These are phyloP conservation scores for Eragrostis nindensis DNA, from an alignment of 176 grass and related monocot species.

Conservation along the genomic window DNA sequence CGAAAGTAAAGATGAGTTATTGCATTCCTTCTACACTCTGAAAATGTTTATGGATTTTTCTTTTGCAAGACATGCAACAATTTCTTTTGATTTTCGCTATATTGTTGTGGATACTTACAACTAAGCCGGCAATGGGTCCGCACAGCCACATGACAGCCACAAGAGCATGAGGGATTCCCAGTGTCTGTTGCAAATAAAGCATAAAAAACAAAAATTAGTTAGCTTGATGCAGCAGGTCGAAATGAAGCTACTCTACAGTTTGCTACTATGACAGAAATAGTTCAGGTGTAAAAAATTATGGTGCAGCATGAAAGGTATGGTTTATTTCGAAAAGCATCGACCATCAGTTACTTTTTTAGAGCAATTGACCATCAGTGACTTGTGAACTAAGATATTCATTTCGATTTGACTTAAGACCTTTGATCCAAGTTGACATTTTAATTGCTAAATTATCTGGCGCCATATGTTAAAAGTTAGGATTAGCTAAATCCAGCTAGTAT, in stretches of 20 bases:
- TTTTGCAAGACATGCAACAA: neutral
- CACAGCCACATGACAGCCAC: constrained; percentile 86
- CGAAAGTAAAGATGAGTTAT: too few relatives aligned
- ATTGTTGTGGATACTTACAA: constrained; percentile 55
- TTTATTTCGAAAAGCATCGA: neutral
- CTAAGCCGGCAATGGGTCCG: constrained; percentile 77
- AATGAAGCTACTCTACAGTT: neutral
- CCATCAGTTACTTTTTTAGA: constrained; percentile 11
- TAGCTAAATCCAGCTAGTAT: neutral
- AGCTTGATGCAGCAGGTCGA: neutral
- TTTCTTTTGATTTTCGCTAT: neutral
- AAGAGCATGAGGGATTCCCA: constrained; percentile 79
- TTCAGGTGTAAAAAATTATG: neutral
- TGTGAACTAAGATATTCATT: neutral
- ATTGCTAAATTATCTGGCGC: neutral
- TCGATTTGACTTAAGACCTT: neutral
- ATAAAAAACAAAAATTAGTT: neutral
- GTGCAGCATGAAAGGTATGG: neutral
- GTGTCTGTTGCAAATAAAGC: constrained; percentile 49
- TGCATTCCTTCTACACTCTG: too few relatives aligned
- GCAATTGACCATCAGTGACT: too few relatives aligned
- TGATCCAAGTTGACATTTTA: neutral
- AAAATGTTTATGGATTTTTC: too few relatives aligned
- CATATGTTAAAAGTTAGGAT: neutral
- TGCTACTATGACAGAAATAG: neutral